phyloP scores from a whole-genome alignment of 1,284 basidiomycete species.

The Cryptococcus sp. region DNA sequence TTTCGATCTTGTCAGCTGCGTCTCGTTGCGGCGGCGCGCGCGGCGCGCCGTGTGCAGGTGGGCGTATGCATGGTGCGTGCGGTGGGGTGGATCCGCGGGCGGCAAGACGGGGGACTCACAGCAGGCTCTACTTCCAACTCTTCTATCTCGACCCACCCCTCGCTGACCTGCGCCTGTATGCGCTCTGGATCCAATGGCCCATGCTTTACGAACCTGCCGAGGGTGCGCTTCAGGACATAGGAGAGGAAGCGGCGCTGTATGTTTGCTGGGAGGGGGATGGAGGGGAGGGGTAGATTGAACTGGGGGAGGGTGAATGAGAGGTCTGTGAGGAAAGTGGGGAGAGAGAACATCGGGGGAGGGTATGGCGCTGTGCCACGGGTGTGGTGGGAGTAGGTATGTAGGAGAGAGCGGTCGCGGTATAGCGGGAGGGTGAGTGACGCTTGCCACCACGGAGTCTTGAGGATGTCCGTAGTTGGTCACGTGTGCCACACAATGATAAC shows the following conservation, averaged over 20 bases:
- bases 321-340: slow-evolving; percentile 37
- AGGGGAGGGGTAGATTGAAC: slow-evolving; percentile 26
- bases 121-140: slow-evolving; percentile 73
- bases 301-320: slow-evolving; percentile 33
- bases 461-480: too few relatives aligned
- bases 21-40: background rate
- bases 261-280: slow-evolving; percentile 65
- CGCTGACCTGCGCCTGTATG: slow-evolving; percentile 87
- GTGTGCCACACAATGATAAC: too few relatives aligned
- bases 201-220: slow-evolving; percentile 81
- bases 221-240: slow-evolving; percentile 74
- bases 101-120: slow-evolving; percentile 56
- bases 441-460: too few relatives aligned
- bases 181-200: slow-evolving; percentile 81
- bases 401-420: too few relatives aligned
- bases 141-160: slow-evolving; percentile 79
- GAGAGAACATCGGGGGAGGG: slow-evolving; percentile 30
- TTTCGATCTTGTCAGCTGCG: slow-evolving; percentile 10
- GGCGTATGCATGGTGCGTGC: too few relatives aligned
- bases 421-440: too few relatives aligned
- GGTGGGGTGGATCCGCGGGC: background rate
- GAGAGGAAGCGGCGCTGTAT: slow-evolving; percentile 87
- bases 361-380: background rate
- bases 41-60: too few relatives aligned
- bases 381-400: too few relatives aligned